These are phyloP conservation scores for Metrosideros polymorpha DNA, from an alignment of 441 rosid genomes.

Conservation along the genomic window DNA sequence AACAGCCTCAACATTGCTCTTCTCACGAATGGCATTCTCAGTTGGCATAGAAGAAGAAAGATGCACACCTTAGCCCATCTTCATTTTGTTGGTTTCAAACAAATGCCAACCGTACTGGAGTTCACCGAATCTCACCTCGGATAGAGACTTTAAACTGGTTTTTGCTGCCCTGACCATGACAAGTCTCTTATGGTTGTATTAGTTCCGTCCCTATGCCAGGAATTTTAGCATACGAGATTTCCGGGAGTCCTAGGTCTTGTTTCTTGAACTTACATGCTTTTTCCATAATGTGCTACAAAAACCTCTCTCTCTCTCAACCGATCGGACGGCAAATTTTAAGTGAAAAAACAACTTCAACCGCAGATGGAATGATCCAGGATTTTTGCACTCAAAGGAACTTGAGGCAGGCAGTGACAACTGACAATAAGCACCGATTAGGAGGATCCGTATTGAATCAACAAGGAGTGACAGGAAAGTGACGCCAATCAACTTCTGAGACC, in stretches of 20 bases:
- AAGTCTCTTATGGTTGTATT: not conserved
- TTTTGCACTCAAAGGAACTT: not conserved
- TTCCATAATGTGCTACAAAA: not conserved
- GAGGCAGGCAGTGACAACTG: not conserved
- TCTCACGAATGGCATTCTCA: not conserved
- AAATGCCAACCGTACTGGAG: not conserved
- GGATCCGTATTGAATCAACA: not conserved
- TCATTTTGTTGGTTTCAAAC: not conserved
- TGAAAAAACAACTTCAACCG: not conserved
- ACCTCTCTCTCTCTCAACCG: not conserved
- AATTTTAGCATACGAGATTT: not conserved
- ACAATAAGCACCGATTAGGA: not conserved
- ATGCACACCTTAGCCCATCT: not conserved
- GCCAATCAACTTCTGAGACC: not conserved
- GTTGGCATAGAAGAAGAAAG: not conserved
- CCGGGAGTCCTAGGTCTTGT: not conserved
- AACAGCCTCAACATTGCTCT: not conserved
- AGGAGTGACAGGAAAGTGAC: not conserved
- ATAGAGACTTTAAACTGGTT: not conserved
- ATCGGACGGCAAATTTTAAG: too few species aligned
- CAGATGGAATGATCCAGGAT: not conserved
- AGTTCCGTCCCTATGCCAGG: not conserved
- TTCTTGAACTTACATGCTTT: not conserved
- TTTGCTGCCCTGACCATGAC: not conserved
- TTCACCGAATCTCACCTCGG: not conserved